Evolutionary conservation across 768 basidiomycete genomes (phyloP).

Genomic region (Lentinula raphanica): DNA sequence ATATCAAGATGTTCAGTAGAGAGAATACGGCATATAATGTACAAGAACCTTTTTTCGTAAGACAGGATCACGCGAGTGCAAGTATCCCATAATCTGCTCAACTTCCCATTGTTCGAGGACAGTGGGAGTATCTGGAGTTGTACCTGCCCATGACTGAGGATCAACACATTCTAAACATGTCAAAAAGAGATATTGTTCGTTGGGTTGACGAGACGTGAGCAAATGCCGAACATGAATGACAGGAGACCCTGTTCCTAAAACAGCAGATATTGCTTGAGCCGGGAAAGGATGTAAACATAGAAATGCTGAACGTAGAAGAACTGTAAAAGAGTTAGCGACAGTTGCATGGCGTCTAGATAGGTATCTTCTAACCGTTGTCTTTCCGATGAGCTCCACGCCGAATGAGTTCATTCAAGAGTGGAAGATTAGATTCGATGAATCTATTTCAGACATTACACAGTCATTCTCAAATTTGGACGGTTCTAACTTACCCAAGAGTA

Average conservation of each 20-base stretch:
- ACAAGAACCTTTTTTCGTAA: constrained; percentile 58
- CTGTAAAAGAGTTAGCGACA: constrained; percentile 22
- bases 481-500: constrained; percentile 24
- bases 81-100: constrained; percentile 60
- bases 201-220: constrained; percentile 51
- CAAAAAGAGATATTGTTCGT: constrained; percentile 64
- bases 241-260: constrained; percentile 27
- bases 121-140: constrained; percentile 39
- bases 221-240: constrained; percentile 49
- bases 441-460: background rate
- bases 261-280: constrained; percentile 11
- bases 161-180: constrained; percentile 57
- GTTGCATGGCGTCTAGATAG: background rate
- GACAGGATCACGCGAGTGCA: constrained; percentile 53
- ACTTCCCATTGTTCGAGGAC: constrained; percentile 72
- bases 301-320: constrained; percentile 28
- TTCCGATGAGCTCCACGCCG: constrained; percentile 17
- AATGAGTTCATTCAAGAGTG: constrained; percentile 21
- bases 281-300: constrained; percentile 17
- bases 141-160: constrained; percentile 66
- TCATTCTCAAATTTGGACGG: background rate
- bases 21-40: background rate
- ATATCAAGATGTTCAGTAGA: constrained; percentile 12
- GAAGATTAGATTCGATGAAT: constrained; percentile 10
- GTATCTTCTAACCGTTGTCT: constrained; percentile 18